These are phyloP conservation scores for Wolfiporia cocos DNA, from an alignment of 1,284 basidiomycete genomes.

Conservation along the genomic window DNA sequence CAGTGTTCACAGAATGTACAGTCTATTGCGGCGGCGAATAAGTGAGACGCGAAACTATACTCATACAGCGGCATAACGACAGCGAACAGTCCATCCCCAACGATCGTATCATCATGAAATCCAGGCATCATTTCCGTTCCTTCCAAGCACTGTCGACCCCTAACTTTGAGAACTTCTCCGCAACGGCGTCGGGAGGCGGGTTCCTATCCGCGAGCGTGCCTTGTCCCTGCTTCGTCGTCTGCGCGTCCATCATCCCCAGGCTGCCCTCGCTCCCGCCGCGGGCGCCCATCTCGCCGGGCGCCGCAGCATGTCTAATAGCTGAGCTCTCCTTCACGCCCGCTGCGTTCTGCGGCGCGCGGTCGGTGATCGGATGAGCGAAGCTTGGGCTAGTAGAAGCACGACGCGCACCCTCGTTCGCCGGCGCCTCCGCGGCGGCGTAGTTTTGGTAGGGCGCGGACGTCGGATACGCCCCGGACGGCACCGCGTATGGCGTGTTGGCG, in stretches of 20 bases:
- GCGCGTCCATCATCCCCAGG: conserved; percentile 36
- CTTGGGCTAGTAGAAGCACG: conserved; percentile 38
- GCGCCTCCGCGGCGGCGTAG: conserved; percentile 34
- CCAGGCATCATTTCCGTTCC: background rate
- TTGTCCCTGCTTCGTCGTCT: conserved; percentile 15
- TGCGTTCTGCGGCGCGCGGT: conserved; percentile 34
- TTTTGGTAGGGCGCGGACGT: conserved; percentile 46
- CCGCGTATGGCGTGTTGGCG: conserved; percentile 48
- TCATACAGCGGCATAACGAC: conserved; percentile 8
- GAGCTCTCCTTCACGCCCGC: conserved; percentile 41
- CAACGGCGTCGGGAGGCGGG: conserved; percentile 35
- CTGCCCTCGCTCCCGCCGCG: conserved; percentile 38
- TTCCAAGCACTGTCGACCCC: conserved; percentile 17
- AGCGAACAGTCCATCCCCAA: conserved; percentile 1
- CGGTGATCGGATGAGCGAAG: conserved; percentile 37
- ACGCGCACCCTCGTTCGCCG: conserved; percentile 27
- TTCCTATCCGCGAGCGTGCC: conserved; percentile 40
- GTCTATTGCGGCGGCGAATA: no score
- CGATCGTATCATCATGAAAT: background rate
- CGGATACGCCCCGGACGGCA: conserved; percentile 64
- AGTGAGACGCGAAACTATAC: no score
- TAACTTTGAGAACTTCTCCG: conserved; percentile 38
- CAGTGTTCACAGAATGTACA: conserved; percentile 12
- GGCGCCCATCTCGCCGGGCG: conserved; percentile 38
- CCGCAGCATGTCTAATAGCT: conserved; percentile 34